Evolutionary conservation across 179 eudicot species (phyloP).

Genomic region (Silene vulgaris): DNA sequence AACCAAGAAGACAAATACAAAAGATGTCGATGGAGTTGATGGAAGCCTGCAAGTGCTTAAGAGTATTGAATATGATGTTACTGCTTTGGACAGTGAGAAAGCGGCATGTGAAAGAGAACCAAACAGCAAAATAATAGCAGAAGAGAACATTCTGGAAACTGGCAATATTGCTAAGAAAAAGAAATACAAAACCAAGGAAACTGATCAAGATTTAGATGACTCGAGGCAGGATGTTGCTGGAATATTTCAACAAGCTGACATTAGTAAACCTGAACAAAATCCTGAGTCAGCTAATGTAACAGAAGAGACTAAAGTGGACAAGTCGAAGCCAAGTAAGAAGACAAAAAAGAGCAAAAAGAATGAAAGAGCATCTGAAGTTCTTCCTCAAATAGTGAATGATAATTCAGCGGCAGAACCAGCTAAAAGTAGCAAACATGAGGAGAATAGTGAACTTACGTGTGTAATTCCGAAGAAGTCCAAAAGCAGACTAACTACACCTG

Average conservation of each 20-base stretch:
- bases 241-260: constrained; percentile 2
- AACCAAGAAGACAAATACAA: constrained; percentile 26
- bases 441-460: constrained; percentile 20
- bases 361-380: background rate
- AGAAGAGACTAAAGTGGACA: constrained; percentile 15
- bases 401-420: constrained; percentile 16
- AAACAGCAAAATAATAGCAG: constrained; percentile 13
- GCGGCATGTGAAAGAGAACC: background rate
- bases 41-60: constrained; percentile 15
- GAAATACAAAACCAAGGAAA: constrained; percentile 19
- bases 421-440: constrained; percentile 20
- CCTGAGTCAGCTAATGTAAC: constrained; percentile 12
- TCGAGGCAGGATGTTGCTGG: background rate
- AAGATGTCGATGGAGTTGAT: constrained; percentile 12
- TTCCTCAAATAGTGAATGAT: background rate
- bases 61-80: background rate
- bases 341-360: constrained; percentile 11
- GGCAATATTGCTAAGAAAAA: constrained; percentile 19
- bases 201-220: constrained; percentile 1
- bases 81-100: constrained; percentile 12
- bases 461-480: constrained; percentile 24
- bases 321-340: constrained; percentile 17
- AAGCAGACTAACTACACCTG: constrained; percentile 24
- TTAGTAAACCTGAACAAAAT: constrained; percentile 19
- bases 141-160: constrained; percentile 13